Evolutionary conservation across 169 alveolate species (phyloP), one percentile per base, ranked within the genome.

Genomic region (Plasmodium gaboni): DNA sequence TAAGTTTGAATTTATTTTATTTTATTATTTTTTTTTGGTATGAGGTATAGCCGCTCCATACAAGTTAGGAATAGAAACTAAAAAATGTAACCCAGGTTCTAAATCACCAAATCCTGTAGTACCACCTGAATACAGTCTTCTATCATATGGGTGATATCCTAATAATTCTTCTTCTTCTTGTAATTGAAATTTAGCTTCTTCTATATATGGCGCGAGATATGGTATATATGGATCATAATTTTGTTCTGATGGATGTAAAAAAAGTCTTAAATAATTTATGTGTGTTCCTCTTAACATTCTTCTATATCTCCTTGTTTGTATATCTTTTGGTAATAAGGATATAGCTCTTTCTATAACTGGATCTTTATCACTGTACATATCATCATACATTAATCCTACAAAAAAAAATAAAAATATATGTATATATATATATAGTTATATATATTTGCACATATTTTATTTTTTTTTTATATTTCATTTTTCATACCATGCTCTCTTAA

Each of bases 91-190:
- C 13, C 96, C 96, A 0, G 96, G 96, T 53, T 94, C 96, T 80
- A 94, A 42, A 68, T 94, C 96, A 59, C 96, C 96, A 73, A 94
- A 94, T 22, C 96, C 96, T 10, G 96, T 94, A 2, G 95, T 88
- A 32, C 96, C 96, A 57, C 97, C 97, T 63, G 96, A 90, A 51
- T 80, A 94, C 32, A 95, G 57, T n/a, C 96, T 73, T 44, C 97
- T 64, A 48, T 95, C 97, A 73, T 88, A 91, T 46, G 97, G 97
- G 86, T 95, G 97, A 71, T 91, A 95, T 22, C 97, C 97, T 48
- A 95, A 92, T 88, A 95, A 91, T 73, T 95, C 97, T 69, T 95
- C 97, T 59, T 95, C 97, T 88, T 95, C 97, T 71, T 95, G 97
- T 50, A 95, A 68, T 87, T 95, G 97, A 68, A 95, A 95, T 87